phyloP scores from a whole-genome alignment of 2,329 filamentous ascomycete species.

The Plenodomus tracheiphilus region DNA sequence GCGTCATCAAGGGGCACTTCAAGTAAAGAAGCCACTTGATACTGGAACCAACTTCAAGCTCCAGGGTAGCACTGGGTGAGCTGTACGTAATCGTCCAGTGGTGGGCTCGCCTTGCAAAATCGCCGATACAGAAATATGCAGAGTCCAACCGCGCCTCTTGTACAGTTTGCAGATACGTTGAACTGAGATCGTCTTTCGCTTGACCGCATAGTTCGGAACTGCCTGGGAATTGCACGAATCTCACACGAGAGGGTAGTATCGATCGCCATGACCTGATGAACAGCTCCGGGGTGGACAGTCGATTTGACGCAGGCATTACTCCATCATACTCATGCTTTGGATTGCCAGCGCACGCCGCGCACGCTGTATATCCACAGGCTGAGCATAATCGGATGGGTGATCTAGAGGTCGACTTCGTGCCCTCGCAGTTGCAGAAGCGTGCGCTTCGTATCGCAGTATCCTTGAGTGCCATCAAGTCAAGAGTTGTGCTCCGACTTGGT shows the following conservation, averaged over 20 bases:
- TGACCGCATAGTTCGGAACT: background rate
- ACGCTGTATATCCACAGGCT: conserved; percentile 60
- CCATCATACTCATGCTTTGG: conserved; percentile 53
- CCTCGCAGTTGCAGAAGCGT: conserved; percentile 63
- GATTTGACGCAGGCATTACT: conserved; percentile 14
- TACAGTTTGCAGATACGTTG: conserved; percentile 11
- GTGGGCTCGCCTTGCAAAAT: conserved; percentile 29
- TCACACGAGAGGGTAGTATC: conserved; percentile 24
- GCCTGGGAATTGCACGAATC: conserved; percentile 21
- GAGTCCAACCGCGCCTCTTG: conserved; percentile 9
- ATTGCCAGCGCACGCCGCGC: conserved; percentile 57
- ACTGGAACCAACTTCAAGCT: conserved; percentile 44
- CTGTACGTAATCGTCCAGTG: conserved; percentile 51
- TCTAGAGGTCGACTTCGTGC: conserved; percentile 44
- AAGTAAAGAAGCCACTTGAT: conserved; percentile 53
- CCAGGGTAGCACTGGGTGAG: conserved; percentile 44
- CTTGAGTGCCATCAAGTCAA: conserved; percentile 17
- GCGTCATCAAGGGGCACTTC: conserved; percentile 44
- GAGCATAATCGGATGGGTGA: conserved; percentile 53
- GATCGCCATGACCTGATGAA: conserved; percentile 51
- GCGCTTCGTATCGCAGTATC: conserved; percentile 41
- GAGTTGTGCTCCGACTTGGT: background rate
- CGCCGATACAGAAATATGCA: conserved; percentile 16
- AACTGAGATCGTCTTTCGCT: background rate
- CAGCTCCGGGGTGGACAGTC: conserved; percentile 43